phyloP scores from a whole-genome alignment of 2,329 filamentous ascomycete genomes.

The Stemphylium vesicarium region DNA sequence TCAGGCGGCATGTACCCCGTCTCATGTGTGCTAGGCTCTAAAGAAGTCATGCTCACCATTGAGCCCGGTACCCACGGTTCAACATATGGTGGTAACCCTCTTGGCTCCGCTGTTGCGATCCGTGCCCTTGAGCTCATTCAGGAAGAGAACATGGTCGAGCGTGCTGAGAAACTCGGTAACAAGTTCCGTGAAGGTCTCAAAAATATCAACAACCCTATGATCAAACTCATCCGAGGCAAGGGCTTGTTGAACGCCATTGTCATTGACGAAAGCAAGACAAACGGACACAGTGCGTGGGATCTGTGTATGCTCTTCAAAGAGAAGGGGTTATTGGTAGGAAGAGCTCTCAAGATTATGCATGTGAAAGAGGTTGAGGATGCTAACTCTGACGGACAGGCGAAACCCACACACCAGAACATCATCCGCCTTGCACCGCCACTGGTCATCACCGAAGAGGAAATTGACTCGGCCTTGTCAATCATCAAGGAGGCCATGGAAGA shows the following conservation, averaged over 20 bases:
- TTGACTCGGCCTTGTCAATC: slow-evolving; percentile 76
- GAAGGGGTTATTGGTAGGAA: slow-evolving; percentile 86
- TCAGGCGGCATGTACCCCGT: slow-evolving; percentile 99
- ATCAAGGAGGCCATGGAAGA: slow-evolving; percentile 84
- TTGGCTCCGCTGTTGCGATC: slow-evolving; percentile 94
- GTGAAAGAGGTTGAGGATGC: slow-evolving; percentile 30
- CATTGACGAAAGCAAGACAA: slow-evolving; percentile 87
- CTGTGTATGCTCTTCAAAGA: slow-evolving; percentile 93
- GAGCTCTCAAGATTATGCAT: slow-evolving; percentile 51
- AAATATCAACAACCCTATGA: slow-evolving; percentile 78
- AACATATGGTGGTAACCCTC: slow-evolving; percentile 97
- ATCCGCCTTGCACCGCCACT: slow-evolving; percentile 96
- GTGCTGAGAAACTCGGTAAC: slow-evolving; percentile 79
- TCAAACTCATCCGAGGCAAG: slow-evolving; percentile 86
- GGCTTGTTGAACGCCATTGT: slow-evolving; percentile 94
- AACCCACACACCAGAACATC: slow-evolving; percentile 98
- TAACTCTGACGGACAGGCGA: slow-evolving; percentile 68
- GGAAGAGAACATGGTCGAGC: slow-evolving; percentile 86
- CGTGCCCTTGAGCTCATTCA: slow-evolving; percentile 91
- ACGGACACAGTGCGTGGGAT: slow-evolving; percentile 92
- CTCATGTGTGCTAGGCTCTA: slow-evolving; percentile 84
- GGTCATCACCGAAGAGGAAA: slow-evolving; percentile 88
- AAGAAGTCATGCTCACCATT: slow-evolving; percentile 92
- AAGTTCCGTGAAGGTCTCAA: slow-evolving; percentile 80
- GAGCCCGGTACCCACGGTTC: slow-evolving; percentile 97